Conservation (phyloP, 2,329 filamentous ascomycete genomes). For the Ophiostoma novo-ulmi region DNA sequence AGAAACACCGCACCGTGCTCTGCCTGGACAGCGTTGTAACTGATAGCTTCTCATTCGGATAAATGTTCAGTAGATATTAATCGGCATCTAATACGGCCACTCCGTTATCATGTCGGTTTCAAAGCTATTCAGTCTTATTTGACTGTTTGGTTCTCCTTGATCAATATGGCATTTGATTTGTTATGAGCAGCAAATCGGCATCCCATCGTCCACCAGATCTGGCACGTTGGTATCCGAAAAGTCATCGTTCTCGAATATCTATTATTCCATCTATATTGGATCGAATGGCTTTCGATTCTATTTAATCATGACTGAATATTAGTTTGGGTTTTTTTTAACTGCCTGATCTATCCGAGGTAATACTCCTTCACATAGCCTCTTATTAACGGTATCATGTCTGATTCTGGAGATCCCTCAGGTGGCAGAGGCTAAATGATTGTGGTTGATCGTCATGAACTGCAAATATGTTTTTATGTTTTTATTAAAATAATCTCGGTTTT, state of each 20-base stretch:
- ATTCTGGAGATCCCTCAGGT: background rate
- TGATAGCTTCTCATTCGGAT: background rate
- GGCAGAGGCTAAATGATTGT: background rate
- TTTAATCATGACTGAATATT: no score
- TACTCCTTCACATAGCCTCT: background rate
- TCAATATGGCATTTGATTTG: background rate
- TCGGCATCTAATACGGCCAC: background rate
- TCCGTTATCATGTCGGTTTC: background rate
- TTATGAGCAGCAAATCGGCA: background rate
- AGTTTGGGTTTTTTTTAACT: no score
- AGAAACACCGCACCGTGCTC: constrained; percentile 1
- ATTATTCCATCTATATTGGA: no score
- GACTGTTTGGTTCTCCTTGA: background rate
- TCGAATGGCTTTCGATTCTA: no score
- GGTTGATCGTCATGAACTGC: background rate
- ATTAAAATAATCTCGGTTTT: no score
- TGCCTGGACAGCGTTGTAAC: background rate
- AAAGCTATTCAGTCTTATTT: background rate
- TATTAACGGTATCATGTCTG: background rate
- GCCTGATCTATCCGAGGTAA: no score
- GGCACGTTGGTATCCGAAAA: background rate
- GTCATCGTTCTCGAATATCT: background rate
- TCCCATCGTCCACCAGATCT: background rate
- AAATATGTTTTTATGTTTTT: no score
- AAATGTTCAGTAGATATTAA: background rate